A percentile compares a stretch with the other conserved stretches of the same genome.
Evolutionary conservation across 2,329 filamentous ascomycete genomes (phyloP).

Genomic region (Leptodontidium sp.): DNA sequence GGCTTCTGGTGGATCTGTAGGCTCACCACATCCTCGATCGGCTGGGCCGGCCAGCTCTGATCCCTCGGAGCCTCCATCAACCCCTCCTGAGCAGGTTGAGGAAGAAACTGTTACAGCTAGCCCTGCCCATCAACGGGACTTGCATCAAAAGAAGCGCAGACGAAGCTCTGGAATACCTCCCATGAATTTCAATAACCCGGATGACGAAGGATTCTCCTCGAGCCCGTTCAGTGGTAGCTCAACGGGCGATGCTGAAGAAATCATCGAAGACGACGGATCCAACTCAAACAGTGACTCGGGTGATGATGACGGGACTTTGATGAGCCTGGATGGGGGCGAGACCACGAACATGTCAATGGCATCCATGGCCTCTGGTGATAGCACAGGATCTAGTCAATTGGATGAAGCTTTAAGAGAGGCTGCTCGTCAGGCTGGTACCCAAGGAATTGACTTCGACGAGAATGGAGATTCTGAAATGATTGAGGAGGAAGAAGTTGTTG

Average conservation of each 20-base stretch:
- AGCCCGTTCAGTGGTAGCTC: slow-evolving; percentile 76
- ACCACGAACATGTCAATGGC: slow-evolving; percentile 73
- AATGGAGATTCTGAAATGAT: slow-evolving; percentile 60
- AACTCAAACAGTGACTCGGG: slow-evolving; percentile 58
- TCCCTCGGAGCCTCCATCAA: slow-evolving; percentile 65
- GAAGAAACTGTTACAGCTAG: slow-evolving; percentile 65
- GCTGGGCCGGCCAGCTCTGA: slow-evolving; percentile 52
- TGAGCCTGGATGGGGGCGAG: slow-evolving; percentile 77
- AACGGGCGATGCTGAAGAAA: slow-evolving; percentile 54
- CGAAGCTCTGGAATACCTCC: slow-evolving; percentile 73
- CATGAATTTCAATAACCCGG: slow-evolving; percentile 70
- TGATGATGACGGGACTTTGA: slow-evolving; percentile 79
- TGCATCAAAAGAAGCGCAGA: slow-evolving; percentile 68
- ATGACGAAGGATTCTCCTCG: slow-evolving; percentile 75
- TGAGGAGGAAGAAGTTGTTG: slow-evolving; percentile 67
- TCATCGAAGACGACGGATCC: slow-evolving; percentile 60
- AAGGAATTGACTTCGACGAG: slow-evolving; percentile 66
- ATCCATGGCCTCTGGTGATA: slow-evolving; percentile 65
- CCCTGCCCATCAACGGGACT: slow-evolving; percentile 70
- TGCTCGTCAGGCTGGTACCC: slow-evolving; percentile 76
- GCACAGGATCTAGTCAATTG: slow-evolving; percentile 72
- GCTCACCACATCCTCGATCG: slow-evolving; percentile 36
- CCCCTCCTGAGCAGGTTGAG: slow-evolving; percentile 68
- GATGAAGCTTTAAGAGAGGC: slow-evolving; percentile 83
- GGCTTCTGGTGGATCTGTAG: slow-evolving; percentile 37